Evolutionary conservation across 2,329 filamentous ascomycete genomes (phyloP).

Genomic region (Orbilia blumenaviensis): DNA sequence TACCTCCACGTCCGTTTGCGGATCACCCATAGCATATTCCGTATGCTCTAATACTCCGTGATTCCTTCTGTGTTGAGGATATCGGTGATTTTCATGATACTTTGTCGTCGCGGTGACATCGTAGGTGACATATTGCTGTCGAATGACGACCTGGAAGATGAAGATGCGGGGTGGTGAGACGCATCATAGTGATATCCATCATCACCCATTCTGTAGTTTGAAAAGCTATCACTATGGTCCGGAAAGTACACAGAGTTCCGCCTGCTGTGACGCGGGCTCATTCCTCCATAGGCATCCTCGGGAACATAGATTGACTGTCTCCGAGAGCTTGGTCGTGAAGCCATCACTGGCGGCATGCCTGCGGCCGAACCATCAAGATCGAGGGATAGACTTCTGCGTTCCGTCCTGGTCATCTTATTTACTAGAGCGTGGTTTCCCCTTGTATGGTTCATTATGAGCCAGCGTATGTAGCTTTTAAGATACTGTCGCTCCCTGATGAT

Average conservation of each 20-base stretch:
- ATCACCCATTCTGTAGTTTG: slow-evolving; percentile 30
- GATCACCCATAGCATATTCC: background rate
- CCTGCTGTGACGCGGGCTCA: slow-evolving; percentile 34
- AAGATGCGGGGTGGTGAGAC: slow-evolving; percentile 13
- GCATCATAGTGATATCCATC: slow-evolving; percentile 32
- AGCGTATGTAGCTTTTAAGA: slow-evolving; percentile 50
- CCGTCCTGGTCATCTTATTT: slow-evolving; percentile 47
- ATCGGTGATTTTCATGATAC: slow-evolving; percentile 49
- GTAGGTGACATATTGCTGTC: slow-evolving; percentile 41
- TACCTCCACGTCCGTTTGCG: background rate
- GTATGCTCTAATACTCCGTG: slow-evolving; percentile 15
- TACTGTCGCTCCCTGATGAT: slow-evolving; percentile 44
- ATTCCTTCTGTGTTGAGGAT: slow-evolving; percentile 43
- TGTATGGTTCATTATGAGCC: slow-evolving; percentile 53
- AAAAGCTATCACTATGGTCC: slow-evolving; percentile 35
- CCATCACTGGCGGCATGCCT: no score
- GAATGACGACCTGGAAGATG: slow-evolving; percentile 44
- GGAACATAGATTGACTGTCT: slow-evolving; percentile 46
- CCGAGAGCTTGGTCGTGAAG: slow-evolving; percentile 37
- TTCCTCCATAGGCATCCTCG: slow-evolving; percentile 6
- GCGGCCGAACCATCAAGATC: slow-evolving; percentile 20
- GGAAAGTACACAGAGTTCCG: slow-evolving; percentile 39
- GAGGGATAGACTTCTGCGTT: slow-evolving; percentile 23
- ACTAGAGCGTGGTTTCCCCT: slow-evolving; percentile 46
- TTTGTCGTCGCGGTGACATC: slow-evolving; percentile 41